A percentile compares a stretch with the other conserved stretches of the same genome.
These are phyloP conservation scores for Erodium maritimum DNA, from an alignment of 345 rosid genomes.

Conservation along the genomic window DNA sequence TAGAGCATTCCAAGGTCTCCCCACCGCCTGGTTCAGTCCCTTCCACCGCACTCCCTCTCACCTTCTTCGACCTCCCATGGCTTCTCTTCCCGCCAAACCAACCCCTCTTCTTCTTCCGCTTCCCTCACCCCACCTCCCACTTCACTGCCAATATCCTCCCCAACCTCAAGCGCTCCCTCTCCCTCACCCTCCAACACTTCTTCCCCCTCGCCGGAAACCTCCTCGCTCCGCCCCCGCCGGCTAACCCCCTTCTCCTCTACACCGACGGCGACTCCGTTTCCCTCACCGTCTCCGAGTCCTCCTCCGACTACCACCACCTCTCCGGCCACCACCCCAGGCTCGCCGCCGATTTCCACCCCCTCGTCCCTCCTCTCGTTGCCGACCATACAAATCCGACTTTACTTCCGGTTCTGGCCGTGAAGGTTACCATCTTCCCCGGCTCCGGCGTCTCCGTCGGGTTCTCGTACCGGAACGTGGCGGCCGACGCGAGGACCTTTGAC, in stretches of 20 bases:
- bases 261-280: constrained; percentile 10
- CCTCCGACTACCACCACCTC: constrained; percentile 12
- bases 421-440: constrained; percentile 25
- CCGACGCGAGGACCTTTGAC: constrained; percentile 31
- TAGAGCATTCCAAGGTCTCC: too few species aligned
- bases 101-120: constrained; percentile 36
- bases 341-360: constrained; percentile 12
- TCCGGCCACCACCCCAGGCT: constrained; percentile 10
- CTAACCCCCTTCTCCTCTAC: constrained; percentile 12
- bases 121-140: constrained; percentile 19
- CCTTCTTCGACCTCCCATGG: constrained; percentile 51
- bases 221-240: not conserved
- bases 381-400: not conserved
- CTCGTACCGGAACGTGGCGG: constrained; percentile 31
- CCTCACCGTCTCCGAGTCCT: constrained; percentile 13
- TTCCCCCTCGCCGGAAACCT: constrained; percentile 31
- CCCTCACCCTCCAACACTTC: constrained; percentile 33
- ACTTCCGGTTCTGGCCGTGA: constrained; percentile 23
- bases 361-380: constrained; percentile 8
- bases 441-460: constrained; percentile 31
- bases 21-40: constrained; percentile 10
- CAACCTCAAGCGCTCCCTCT: constrained; percentile 28
- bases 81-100: constrained; percentile 30
- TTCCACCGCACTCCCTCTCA: constrained; percentile 18
- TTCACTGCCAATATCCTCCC: constrained; percentile 26